Conservation (phyloP, 1,284 basidiomycete species). For the Rhodotorula sp. region DNA sequence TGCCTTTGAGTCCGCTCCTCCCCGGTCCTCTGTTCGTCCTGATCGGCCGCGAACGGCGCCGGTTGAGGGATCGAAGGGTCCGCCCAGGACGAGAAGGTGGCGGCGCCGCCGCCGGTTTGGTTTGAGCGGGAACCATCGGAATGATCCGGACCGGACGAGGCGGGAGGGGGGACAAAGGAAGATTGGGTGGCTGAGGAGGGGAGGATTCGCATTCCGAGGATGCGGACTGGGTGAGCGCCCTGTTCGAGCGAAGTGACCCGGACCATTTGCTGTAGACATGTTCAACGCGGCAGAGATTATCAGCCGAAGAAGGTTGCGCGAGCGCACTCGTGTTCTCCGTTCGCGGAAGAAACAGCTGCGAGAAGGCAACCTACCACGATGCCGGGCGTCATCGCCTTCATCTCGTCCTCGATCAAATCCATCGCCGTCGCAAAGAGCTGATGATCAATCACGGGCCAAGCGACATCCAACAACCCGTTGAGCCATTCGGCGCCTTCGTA, state of each 20-base stretch:
- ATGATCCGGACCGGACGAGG: too few species aligned
- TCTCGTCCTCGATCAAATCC: conserved; percentile 26
- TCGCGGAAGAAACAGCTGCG: not conserved
- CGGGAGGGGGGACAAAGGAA: too few species aligned
- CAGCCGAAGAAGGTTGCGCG: too few species aligned
- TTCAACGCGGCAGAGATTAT: too few species aligned
- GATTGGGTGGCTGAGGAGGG: conserved; percentile 4
- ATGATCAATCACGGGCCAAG: conserved; percentile 23
- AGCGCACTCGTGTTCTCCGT: not conserved
- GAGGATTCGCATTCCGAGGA: conserved; percentile 19
- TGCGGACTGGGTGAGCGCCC: conserved; percentile 10
- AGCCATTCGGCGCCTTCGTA: conserved; percentile 23
- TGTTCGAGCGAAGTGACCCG: conserved; percentile 15
- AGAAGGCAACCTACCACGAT: conserved; percentile 4
- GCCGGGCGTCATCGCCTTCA: conserved; percentile 5
- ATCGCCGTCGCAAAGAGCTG: conserved; percentile 14
- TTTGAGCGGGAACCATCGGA: not conserved
- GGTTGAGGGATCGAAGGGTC: conserved; percentile 7
- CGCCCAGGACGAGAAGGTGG: not conserved
- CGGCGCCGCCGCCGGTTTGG: not conserved
- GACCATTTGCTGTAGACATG: conserved; percentile 4
- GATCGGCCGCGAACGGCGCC: conserved; percentile 8
- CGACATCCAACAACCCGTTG: conserved; percentile 2
- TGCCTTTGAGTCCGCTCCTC: not conserved
- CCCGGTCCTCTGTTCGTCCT: conserved; percentile 10